Conservation (phyloP, 164 flowering plant species). For the Euptelea pleiosperma region DNA sequence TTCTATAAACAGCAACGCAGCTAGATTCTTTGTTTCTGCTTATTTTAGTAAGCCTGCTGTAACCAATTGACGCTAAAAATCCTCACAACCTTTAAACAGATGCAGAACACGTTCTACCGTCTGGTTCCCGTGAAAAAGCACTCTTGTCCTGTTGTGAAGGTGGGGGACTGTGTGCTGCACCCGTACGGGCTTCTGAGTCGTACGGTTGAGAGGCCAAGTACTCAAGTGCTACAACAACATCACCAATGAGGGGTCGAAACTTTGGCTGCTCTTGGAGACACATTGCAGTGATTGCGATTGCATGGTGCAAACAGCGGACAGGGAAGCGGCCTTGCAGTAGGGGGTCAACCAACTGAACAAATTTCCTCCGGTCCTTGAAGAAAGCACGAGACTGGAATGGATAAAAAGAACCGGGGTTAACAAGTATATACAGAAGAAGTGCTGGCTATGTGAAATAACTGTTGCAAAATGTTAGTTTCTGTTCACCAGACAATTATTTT, state of each 20-base stretch:
- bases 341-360: slow-evolving; percentile 64
- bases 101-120: slow-evolving; percentile 5
- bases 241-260: slow-evolving; percentile 67
- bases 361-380: slow-evolving; percentile 66
- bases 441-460: background rate
- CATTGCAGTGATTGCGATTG: slow-evolving; percentile 75
- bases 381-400: slow-evolving; percentile 62
- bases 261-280: slow-evolving; percentile 85
- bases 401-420: slow-evolving; percentile 7
- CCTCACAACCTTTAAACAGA: slow-evolving; percentile 7
- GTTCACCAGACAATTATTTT: slow-evolving; percentile 1
- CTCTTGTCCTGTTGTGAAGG: slow-evolving; percentile 9
- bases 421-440: background rate
- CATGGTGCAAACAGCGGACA: slow-evolving; percentile 59
- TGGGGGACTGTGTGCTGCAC: slow-evolving; percentile 9
- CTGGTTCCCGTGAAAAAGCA: background rate
- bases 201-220: slow-evolving; percentile 60
- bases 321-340: slow-evolving; percentile 60
- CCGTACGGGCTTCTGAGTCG: slow-evolving; percentile 22
- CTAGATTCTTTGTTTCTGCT: background rate
- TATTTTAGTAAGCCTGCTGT: slow-evolving; percentile 1
- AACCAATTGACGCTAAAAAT: background rate
- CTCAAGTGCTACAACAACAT: slow-evolving; percentile 78
- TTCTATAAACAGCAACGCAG: no score
- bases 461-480: no score